These are phyloP conservation scores for Pilatotrama ljubarskyi DNA, from an alignment of 768 basidiomycete species.

Conservation along the genomic window DNA sequence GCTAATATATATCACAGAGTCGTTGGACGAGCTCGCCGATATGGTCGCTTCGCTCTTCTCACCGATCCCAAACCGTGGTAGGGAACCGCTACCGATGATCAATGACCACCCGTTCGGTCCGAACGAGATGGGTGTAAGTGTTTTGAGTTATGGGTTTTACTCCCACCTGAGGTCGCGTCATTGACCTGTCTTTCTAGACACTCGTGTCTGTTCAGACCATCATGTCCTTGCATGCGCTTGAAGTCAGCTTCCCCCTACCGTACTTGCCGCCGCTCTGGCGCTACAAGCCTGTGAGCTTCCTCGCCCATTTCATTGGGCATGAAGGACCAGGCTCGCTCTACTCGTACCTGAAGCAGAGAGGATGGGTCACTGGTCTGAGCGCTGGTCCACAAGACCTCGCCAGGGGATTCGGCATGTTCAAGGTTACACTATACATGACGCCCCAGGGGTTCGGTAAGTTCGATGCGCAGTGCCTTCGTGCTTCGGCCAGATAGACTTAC, in stretches of 20 bases:
- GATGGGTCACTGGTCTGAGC: conserved; percentile 79
- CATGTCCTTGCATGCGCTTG: conserved; percentile 81
- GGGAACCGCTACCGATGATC: conserved; percentile 61
- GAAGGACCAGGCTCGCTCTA: conserved; percentile 91
- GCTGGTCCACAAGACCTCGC: conserved; percentile 70
- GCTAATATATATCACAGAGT: conserved; percentile 46
- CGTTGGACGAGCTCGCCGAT: conserved; percentile 68
- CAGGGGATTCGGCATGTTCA: conserved; percentile 88
- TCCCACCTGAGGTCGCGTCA: conserved; percentile 2
- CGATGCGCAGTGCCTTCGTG: neutral
- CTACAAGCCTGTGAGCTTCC: conserved; percentile 72
- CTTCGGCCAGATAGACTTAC: neutral
- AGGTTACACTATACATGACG: conserved; percentile 78
- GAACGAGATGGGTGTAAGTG: conserved; percentile 67
- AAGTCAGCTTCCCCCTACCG: conserved; percentile 78
- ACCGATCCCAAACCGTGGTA: conserved; percentile 63
- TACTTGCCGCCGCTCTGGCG: conserved; percentile 74
- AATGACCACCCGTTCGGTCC: conserved; percentile 75
- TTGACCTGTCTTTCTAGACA: conserved; percentile 45
- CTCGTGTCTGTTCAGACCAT: conserved; percentile 87
- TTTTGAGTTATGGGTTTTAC: neutral
- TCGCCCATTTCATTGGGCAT: conserved; percentile 85
- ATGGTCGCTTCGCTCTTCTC: conserved; percentile 70
- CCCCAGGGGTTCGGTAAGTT: conserved; percentile 81
- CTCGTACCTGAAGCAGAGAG: conserved; percentile 86